These are phyloP conservation scores for Naematelia encephala DNA, from an alignment of 768 basidiomycete species.

Conservation along the genomic window DNA sequence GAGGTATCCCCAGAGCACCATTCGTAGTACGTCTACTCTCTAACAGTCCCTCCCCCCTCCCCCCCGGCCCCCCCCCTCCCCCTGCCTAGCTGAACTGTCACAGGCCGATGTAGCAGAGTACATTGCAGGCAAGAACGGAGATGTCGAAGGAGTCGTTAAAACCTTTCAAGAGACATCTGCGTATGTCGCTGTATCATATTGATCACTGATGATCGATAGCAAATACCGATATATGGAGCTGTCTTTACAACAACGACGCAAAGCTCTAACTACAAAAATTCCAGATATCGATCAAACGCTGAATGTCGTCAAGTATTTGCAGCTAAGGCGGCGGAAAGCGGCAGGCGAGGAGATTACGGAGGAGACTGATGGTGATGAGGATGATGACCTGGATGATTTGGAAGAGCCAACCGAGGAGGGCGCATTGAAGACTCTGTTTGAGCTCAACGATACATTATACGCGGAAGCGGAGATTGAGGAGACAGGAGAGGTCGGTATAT, in stretches of 20 bases:
- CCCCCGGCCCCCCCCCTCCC: not conserved
- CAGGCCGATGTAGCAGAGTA: slow-evolving; percentile 86
- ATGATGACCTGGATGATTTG: slow-evolving; percentile 57
- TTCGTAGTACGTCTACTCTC: slow-evolving; percentile 68
- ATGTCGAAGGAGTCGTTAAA: slow-evolving; percentile 72
- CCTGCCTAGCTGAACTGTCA: not conserved
- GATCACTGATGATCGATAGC: slow-evolving; percentile 54
- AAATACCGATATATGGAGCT: slow-evolving; percentile 99
- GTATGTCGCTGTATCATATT: slow-evolving; percentile 57
- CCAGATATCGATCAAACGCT: slow-evolving; percentile 93
- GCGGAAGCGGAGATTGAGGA: slow-evolving; percentile 86
- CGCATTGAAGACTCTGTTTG: slow-evolving; percentile 75
- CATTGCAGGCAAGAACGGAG: slow-evolving; percentile 71
- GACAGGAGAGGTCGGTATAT: slow-evolving; percentile 83
- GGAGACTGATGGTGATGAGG: slow-evolving; percentile 19
- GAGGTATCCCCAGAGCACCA: slow-evolving; percentile 91
- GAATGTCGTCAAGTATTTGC: slow-evolving; percentile 78
- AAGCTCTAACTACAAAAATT: slow-evolving; percentile 84
- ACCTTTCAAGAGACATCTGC: slow-evolving; percentile 88
- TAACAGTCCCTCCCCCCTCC: no score
- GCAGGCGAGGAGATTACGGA: slow-evolving; percentile 48
- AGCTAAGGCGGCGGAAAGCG: slow-evolving; percentile 63
- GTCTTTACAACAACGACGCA: slow-evolving; percentile 71
- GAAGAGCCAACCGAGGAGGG: slow-evolving; percentile 48
- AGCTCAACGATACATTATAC: slow-evolving; percentile 91